Percentiles rank a stretch among this genome's conserved stretches.
Evolutionary conservation across 1,284 basidiomycete genomes (phyloP).

Genomic region (Erythrobasidium hasegawianum): DNA sequence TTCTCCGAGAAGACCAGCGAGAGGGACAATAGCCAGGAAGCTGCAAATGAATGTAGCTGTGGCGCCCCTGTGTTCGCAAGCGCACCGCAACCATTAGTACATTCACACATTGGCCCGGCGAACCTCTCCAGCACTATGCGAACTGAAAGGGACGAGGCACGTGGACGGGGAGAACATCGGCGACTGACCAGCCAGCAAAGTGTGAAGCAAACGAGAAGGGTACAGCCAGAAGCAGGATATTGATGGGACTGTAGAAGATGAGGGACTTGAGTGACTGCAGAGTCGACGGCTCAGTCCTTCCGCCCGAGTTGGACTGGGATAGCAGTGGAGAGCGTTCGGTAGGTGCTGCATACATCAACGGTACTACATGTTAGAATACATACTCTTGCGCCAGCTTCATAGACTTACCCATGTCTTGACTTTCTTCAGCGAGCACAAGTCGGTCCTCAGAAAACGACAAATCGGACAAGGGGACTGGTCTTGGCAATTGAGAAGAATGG

Average conservation of each 20-base stretch:
- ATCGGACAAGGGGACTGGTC: too few species aligned
- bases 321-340: constrained; percentile 21
- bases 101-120: neutral
- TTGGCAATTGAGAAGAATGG: too few species aligned
- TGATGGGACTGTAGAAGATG: constrained; percentile 67
- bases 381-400: too few species aligned
- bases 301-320: neutral
- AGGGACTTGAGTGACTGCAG: constrained; percentile 63
- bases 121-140: too few species aligned
- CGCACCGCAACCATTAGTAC: neutral
- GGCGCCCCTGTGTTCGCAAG: constrained; percentile 62
- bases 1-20: constrained; percentile 69
- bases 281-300: constrained; percentile 25
- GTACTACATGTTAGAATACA: too few species aligned
- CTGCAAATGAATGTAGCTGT: constrained; percentile 74
- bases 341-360: neutral
- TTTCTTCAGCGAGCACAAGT: too few species aligned
- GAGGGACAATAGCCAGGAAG: constrained; percentile 81
- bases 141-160: neutral
- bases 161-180: too few species aligned
- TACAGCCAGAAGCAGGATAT: constrained; percentile 70
- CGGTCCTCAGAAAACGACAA: too few species aligned
- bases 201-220: constrained; percentile 66
- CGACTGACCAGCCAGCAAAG: constrained; percentile 44
- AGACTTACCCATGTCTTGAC: too few species aligned